Base-by-base conservation (phyloP, 805 yeast genomes). In the Scheffersomyces ergatensis region DNA sequence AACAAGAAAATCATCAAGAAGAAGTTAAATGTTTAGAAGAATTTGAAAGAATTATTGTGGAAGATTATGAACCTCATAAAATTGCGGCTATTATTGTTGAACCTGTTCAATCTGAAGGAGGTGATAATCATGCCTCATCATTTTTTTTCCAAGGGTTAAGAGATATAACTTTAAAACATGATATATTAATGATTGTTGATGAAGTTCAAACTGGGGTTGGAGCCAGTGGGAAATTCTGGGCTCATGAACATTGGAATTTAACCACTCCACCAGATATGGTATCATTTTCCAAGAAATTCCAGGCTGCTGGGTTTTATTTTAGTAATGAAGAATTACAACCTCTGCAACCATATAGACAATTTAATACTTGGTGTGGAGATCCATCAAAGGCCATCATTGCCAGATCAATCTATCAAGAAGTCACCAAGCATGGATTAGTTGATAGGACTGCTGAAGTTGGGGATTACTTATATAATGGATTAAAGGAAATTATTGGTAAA, bases 341-440 rank as follows among this genome's bases (percentile, higher is more conserved):
- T 36, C 73, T 72, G 48, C 70, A 70, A 51, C 76, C 86, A 19
- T 82, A 77, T 64, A 74, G 87, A 65, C 87, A 82, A 57, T 82
- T 82, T 68, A 82, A 82, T 72, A 82, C 88, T 44, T 82, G 88
- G 88, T 82, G 86, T 61, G 88, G 87, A 50, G 87, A 82, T 58
- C 85, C 87, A 46, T 76, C 85, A 13, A 78, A 78, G 64, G 82
- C 83, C 58, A 65, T 82, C 39, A 69, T 82, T 51, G 85, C 86
- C 30, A 74, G 74, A 49, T 66, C 81, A 44, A 82, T 82, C 48
- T 75, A 74, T 48, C 70, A 77, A 53, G 83, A 81, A 49, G 65
- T 82, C 37, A 48, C 56, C 19, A 70, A 76, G 48, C 60, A 78
- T 46, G 67, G 75, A 43, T 65, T 82, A 45, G 71, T 78, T 31